Conservation (phyloP, 257 asterid species). For the Lycium barbarum region DNA sequence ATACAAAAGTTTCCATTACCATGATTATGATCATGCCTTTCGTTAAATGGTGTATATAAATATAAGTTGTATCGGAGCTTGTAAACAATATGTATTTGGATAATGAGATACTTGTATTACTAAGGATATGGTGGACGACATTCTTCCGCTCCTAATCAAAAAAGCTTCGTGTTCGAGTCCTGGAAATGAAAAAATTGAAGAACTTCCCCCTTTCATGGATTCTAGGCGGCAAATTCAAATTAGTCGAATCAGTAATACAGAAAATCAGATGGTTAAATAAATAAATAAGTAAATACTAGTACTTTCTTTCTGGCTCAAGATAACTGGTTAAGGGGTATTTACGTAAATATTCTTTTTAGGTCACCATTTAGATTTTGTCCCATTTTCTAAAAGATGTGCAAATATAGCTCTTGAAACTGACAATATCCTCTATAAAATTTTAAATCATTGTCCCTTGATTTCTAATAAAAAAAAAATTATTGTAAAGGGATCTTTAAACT, state of each 20-base stretch:
- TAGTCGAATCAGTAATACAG: too few relatives aligned
- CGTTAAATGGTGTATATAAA: conserved; percentile 26
- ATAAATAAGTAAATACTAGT: too few relatives aligned
- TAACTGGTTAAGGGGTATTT: background rate
- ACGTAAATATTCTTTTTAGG: background rate
- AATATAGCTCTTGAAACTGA: background rate
- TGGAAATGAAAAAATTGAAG: too few relatives aligned
- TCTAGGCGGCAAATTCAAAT: too few relatives aligned
- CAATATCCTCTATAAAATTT: background rate
- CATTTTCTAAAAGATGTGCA: background rate
- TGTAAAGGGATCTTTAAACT: background rate
- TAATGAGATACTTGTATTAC: background rate
- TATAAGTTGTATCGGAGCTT: background rate
- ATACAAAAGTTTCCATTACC: conserved; percentile 79
- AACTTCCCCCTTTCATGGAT: background rate
- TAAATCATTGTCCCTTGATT: background rate
- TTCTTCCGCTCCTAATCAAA: background rate
- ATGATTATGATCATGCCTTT: conserved; percentile 89
- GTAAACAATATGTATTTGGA: background rate
- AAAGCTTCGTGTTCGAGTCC: too few relatives aligned
- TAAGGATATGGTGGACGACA: background rate
- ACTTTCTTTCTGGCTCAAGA: background rate
- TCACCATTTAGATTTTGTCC: background rate
- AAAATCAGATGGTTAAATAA: too few relatives aligned
- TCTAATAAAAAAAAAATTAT: background rate